phyloP scores from a whole-genome alignment of 2,329 filamentous ascomycete species.

The Aspergillus niger region DNA sequence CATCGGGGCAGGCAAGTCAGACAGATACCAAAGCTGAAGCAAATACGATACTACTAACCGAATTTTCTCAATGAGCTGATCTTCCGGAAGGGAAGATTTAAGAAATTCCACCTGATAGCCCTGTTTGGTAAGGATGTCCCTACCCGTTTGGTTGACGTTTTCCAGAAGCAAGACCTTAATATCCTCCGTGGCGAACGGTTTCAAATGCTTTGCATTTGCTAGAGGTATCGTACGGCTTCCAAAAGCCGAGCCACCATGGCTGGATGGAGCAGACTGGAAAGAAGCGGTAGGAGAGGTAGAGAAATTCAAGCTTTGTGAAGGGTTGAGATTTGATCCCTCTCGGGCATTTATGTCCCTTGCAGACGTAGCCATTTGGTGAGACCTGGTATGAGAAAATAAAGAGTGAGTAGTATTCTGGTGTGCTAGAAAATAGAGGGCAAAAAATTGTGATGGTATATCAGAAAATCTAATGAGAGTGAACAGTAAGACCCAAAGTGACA shows the following conservation, averaged over 20 bases:
- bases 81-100: slow-evolving; percentile 87
- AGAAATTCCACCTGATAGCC: slow-evolving; percentile 94
- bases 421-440: neutral
- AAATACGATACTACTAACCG: slow-evolving; percentile 56
- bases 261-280: slow-evolving; percentile 72
- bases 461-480: neutral
- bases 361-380: slow-evolving; percentile 26
- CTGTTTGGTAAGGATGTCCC: slow-evolving; percentile 77
- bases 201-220: slow-evolving; percentile 70
- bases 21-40: neutral
- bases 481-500: neutral
- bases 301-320: slow-evolving; percentile 65
- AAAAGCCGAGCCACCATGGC: slow-evolving; percentile 56
- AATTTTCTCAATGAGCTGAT: slow-evolving; percentile 96
- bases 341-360: slow-evolving; percentile 40
- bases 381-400: neutral
- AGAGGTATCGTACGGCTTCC: slow-evolving; percentile 46
- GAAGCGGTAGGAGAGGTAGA: slow-evolving; percentile 74
- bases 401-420: neutral
- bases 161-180: slow-evolving; percentile 95
- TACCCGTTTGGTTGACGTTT: slow-evolving; percentile 90
- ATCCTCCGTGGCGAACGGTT: slow-evolving; percentile 93
- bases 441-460: neutral
- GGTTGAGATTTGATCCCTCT: slow-evolving; percentile 41
- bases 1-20: slow-evolving; percentile 13